These are phyloP conservation scores for Saturnispora silvae DNA, from an alignment of 805 yeast species.

Conservation along the genomic window DNA sequence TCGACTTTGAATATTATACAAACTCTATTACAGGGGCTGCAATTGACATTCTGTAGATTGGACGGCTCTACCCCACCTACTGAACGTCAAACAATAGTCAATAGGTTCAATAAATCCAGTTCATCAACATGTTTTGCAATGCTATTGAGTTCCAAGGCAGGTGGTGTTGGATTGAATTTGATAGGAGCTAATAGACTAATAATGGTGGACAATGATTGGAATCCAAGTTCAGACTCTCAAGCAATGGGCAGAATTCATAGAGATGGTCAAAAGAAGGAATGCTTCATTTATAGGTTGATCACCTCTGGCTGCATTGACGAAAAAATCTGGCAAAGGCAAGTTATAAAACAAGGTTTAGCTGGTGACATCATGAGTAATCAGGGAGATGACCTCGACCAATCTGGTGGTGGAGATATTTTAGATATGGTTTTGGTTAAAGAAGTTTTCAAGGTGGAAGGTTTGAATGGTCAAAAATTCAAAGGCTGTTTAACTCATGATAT, in stretches of 20 bases:
- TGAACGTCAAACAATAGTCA: constrained; percentile 55
- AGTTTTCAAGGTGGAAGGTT: constrained; percentile 61
- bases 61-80: constrained; percentile 79
- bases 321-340: constrained; percentile 84
- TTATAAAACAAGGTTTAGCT: constrained; percentile 72
- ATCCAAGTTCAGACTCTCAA: constrained; percentile 84
- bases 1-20: constrained; percentile 76
- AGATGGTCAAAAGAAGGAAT: constrained; percentile 79
- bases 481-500: constrained; percentile 69
- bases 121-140: constrained; percentile 44
- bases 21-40: constrained; percentile 36
- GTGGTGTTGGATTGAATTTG: constrained; percentile 86
- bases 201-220: constrained; percentile 93
- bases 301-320: constrained; percentile 92
- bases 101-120: constrained; percentile 47
- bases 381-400: not conserved
- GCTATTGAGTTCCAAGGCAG: constrained; percentile 78
- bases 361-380: constrained; percentile 19
- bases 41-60: constrained; percentile 46
- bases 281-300: constrained; percentile 69
- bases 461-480: too few relatives aligned
- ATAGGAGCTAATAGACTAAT: constrained; percentile 83
- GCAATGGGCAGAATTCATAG: constrained; percentile 94
- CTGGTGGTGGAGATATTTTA: constrained; percentile 49
- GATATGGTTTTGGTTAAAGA: constrained; percentile 60